These are phyloP conservation scores for Cryphonectria parasitica DNA, from an alignment of 2,329 filamentous ascomycete species.

Conservation along the genomic window DNA sequence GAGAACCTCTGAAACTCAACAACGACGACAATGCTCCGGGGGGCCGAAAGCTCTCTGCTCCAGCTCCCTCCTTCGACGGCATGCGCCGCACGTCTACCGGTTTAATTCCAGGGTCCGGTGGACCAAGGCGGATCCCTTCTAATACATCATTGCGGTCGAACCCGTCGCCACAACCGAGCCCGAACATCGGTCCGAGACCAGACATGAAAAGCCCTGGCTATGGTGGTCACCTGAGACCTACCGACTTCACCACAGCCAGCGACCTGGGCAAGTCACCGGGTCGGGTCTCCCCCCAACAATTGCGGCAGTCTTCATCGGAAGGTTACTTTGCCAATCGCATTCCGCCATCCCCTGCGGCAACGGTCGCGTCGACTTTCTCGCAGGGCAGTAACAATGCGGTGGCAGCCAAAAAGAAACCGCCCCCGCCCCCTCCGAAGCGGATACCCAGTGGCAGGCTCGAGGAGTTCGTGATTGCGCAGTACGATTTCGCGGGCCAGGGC, in stretches of 20 bases:
- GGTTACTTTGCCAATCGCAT: slow-evolving; percentile 40
- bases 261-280: slow-evolving; percentile 42
- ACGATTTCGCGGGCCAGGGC: slow-evolving; percentile 73
- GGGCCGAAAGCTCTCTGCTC: slow-evolving; percentile 30
- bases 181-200: slow-evolving; percentile 36
- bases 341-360: slow-evolving; percentile 34
- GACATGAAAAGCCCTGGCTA: slow-evolving; percentile 35
- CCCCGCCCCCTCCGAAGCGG: slow-evolving; percentile 69
- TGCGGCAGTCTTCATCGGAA: slow-evolving; percentile 34
- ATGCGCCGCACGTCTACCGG: slow-evolving; percentile 46
- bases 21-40: slow-evolving; percentile 38
- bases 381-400: slow-evolving; percentile 29
- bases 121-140: slow-evolving; percentile 41
- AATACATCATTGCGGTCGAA: slow-evolving; percentile 28
- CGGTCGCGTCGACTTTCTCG: slow-evolving; percentile 35
- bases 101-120: slow-evolving; percentile 44
- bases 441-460: slow-evolving; percentile 51
- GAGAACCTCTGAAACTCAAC: slow-evolving; percentile 47
- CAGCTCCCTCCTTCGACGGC: slow-evolving; percentile 35
- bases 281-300: slow-evolving; percentile 22
- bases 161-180: slow-evolving; percentile 36
- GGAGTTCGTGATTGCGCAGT: slow-evolving; percentile 72
- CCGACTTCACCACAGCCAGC: slow-evolving; percentile 51
- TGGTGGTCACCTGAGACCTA: slow-evolving; percentile 44
- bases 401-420: slow-evolving; percentile 75